Base-by-base conservation (phyloP, 139 green algal genomes). In the Chlorella ohadii region DNA sequence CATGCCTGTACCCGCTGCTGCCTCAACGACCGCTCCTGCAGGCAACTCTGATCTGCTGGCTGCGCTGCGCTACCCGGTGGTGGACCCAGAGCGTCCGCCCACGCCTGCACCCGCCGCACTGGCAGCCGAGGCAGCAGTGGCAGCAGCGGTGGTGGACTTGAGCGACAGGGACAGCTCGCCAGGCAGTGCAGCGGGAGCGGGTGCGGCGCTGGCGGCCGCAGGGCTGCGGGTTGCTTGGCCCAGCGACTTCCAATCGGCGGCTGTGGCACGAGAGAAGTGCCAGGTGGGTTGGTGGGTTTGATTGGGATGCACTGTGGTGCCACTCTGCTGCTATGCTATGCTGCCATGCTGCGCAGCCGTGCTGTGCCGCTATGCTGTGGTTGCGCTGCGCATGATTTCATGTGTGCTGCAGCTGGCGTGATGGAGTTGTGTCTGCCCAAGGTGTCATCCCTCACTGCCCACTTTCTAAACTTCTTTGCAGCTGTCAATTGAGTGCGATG, bases 401-500 rank as follows among this genome's bases (percentile, higher is more conserved):
- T n/a, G n/a, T n/a, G n/a, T n/a, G n/a, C n/a, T n/a, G n/a, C n/a
- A n/a, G n/a, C n/a, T n/a, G n/a, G n/a, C n/a, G n/a, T n/a, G n/a
- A n/a, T n/a, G n/a, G n/a, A n/a, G n/a, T n/a, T n/a, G n/a, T n/a
- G n/a, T n/a, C n/a, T n/a, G n/a, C n/a, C n/a, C n/a, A n/a, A n/a
- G n/a, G n/a, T n/a, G n/a, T n/a, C n/a, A n/a, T n/a, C n/a, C n/a
- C 51, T 59, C 15, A 22, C 15, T 20, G 51, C 51, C 15, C 51
- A 23, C 11, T 16, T 55, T 11, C 6, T 16, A 55, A 5, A 22
- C 36, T 20, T 12, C 16, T 38, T 47, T 33, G 36, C 44, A 84
- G n/a, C 16, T 93, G 23, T 64, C 83, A 9, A 34, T 95, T 27
- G 56, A 73, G 25, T 89, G 81, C 80, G 92, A 95, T 75, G 92